Conservation (phyloP, 78 protist species). For the Dictyostelium discoideum region dicty_2.7 NC_007088.5:3519501-3520000, state of each 20-base stretch:
- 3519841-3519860: conserved; percentile 27
- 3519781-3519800: conserved; percentile 54
- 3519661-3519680: neutral
- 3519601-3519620: neutral
- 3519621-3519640: conserved; percentile 15
- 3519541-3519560: neutral
- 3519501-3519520: neutral
- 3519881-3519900: neutral
- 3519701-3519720: conserved; percentile 25
- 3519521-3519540: neutral
- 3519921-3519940: conserved; percentile 8
- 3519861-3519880: neutral
- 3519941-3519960: conserved; percentile 43
- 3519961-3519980: conserved; percentile 34
- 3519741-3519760: conserved; percentile 2
- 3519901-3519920: conserved; percentile 1
- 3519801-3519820: conserved; percentile 48
- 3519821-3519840: conserved; percentile 31
- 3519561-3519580: neutral
- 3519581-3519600: neutral
- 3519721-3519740: conserved; percentile 35
- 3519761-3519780: neutral
- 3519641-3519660: neutral
- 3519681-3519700: conserved; percentile 8
- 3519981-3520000: conserved; percentile 19